Base-by-base conservation (phyloP, 1,284 basidiomycete genomes). In the Cutaneotrichosporon dermatis region DNA sequence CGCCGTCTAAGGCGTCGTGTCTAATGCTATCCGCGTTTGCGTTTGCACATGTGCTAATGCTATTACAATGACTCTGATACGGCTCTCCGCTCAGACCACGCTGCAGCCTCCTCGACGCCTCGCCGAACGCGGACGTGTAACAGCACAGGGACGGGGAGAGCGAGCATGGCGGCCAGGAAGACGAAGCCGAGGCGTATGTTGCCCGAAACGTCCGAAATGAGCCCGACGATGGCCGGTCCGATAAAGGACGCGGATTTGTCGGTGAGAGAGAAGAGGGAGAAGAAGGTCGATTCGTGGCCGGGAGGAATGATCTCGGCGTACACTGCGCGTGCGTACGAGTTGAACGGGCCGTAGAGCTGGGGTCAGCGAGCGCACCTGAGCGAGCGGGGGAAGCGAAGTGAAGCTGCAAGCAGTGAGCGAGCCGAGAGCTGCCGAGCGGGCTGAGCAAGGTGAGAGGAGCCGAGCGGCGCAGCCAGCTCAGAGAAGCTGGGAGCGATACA, bases 151-250 rank as follows among this genome's bases (percentile, higher is more conserved):
- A 94, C 78, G 0, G 91, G 88, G 0, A 84, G 64, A 80, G 88
- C 86, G 10, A 96, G 81, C 86, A 95, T 89, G 51, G 80, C 66
- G 2, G 89, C 80, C 16, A 96, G 83, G 80, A 96, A 92, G 72
- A 91, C 85, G 76, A 96, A 96, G 1, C 87, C 87, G 63, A 88
- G 88, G 15, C 92, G 87, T 59, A 95, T 92, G 74, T 94, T 90
- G 2, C 91, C 91, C 0, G 90, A 92, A 49, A 81, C 75, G 71
- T 94, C 91, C 0, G 91, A 85, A 51, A 96, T 89, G 44, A 92
- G 67, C 0, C 91, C 92, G 1, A 96, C 91, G 25, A 90, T 79
- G 4, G 91, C 80, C 2, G 91, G 91, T 0, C 91, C 91, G n/a
- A 95, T 76, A 75, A 94, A 95, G 76, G 90, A 91, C 68, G 82